Evolutionary conservation across 2,329 filamentous ascomycete species (phyloP), one percentile per base, ranked within the genome.

Genomic region (Fusarium sacchari): DNA sequence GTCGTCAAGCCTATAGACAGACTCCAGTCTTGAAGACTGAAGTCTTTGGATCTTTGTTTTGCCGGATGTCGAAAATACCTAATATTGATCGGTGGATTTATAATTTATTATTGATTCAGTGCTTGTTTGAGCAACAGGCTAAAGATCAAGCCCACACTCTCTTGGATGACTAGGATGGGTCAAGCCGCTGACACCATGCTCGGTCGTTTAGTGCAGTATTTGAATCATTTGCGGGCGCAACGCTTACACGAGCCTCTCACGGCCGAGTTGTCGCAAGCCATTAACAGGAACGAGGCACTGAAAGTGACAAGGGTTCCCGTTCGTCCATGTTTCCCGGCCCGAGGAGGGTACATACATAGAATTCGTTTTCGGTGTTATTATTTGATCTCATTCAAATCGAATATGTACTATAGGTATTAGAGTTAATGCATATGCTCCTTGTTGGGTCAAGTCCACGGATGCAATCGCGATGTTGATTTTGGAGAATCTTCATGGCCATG

Each of bases 181-280:
- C 64, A 71, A 74, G 75, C 73, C 64, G 76, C 70, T 77, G 73
- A 73, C 76, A 75, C 75, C 74, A 75, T 74, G 64, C 65, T 77
- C 60, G 67, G 62, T 65, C n/a, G 60, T 65, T 68, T 76, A 65
- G 76, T 69, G 72, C 67, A 71, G 63, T 56, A 69, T 57, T 69
- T 67, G 74, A 78, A 77, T 76, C 76, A 70, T 71, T 74, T 78
- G 76, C 76, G 76, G 75, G 74, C 76, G 76, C 75, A 78, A 72
- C 60, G 42, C 64, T 36, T 57, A 77, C 61, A 77, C 71, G 69
- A 77, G 71, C 74, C 64, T 71, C 67, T 73, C 60, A 69, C 47
- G 67, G 61, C 52, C 68, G 60, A 67, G 57, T 61, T 52, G 49
- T 73, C 56, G 42, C 69, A 67, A 65, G 53, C 56, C 61, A 74